Evolutionary conservation across 202 grass and related monocot genomes (phyloP), one percentile per base, ranked within the genome.

Genomic region (Cymbopogon flexuosus): DNA sequence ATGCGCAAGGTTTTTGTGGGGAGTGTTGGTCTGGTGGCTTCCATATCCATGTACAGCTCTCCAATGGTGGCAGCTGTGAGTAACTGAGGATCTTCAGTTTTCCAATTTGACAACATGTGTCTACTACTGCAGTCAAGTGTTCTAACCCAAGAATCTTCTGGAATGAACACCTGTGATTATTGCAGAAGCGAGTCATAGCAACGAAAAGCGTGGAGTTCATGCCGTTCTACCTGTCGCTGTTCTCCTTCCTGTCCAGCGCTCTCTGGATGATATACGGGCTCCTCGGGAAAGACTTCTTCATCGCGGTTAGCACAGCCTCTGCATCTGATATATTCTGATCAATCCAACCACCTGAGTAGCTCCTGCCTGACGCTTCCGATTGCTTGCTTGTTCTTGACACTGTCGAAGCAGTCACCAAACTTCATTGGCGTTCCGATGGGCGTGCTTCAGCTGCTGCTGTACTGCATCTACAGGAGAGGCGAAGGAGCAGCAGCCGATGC

Each of bases 211-310:
- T 93, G 35, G 91, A 90, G 80, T 90, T 88, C 85, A 90, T 90
- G 91, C 91, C 91, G 24, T 93, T 93, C 79, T 88, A 88, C 58
- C 70, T 93, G 72, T 93, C 91, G 14, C 77, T 93, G 23, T 93
- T 93, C 72, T 90, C 91, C 52, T 93, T 93, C 64, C 49, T 85
- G 42, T 77, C 85, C 39, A 93, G 91, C 71, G 69, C 75, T 70
- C 63, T 90, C 16, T 93, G 91, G 91, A 62, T 93, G 85, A 41
- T 85, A 64, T 93, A 93, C 21, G 85, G 88, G 74, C 83, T 93
- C 31, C 61, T 93, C 18, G 88, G 85, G 29, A 74, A 10, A 8
- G 88, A 93, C 77, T 42, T 93, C 8, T 90, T 93, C 52, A 68
- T 93, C 47, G 88, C 91, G 65, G 88, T 93, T 49, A 49, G 75